A percentile compares a stretch with the other conserved stretches of the same genome.
Evolutionary conservation across 768 basidiomycete genomes (phyloP).

Genomic region (Tulasnella sp.): DNA sequence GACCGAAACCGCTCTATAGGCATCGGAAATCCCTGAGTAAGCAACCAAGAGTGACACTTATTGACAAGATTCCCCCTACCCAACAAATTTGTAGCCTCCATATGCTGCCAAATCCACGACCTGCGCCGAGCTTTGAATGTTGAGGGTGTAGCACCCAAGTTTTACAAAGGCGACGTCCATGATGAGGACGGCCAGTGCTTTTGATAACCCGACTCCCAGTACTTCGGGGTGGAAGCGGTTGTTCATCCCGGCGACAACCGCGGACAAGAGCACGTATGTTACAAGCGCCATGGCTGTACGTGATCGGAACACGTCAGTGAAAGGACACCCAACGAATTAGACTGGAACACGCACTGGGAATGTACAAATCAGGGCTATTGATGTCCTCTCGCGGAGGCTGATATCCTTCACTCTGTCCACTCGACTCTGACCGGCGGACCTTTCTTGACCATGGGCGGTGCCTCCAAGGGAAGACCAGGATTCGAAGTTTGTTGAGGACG

Average conservation of each 20-base stretch:
- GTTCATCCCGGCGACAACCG: constrained; percentile 76
- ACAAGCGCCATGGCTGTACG: constrained; percentile 85
- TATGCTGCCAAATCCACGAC: constrained; percentile 85
- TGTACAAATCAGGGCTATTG: constrained; percentile 94
- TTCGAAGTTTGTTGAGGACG: constrained; percentile 79
- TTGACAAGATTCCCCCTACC: constrained; percentile 47
- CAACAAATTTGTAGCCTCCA: constrained; percentile 96
- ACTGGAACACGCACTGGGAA: constrained; percentile 60
- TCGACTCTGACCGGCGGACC: constrained; percentile 57
- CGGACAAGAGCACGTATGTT: constrained; percentile 88
- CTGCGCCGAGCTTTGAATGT: constrained; percentile 68
- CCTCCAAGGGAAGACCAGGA: constrained; percentile 93
- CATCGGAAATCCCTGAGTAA: background rate
- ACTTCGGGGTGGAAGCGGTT: constrained; percentile 83
- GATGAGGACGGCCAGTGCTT: constrained; percentile 76
- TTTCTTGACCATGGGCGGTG: constrained; percentile 84
- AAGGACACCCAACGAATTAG: background rate
- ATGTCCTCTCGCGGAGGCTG: constrained; percentile 88
- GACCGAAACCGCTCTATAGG: constrained; percentile 70
- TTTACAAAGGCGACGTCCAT: constrained; percentile 88
- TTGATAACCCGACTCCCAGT: constrained; percentile 79
- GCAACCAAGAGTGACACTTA: background rate
- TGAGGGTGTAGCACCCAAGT: constrained; percentile 88
- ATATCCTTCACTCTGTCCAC: constrained; percentile 65
- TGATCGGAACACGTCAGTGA: background rate